phyloP scores from a whole-genome alignment of 1,139 yeast species.

The Magnusiomyces ingens region DNA sequence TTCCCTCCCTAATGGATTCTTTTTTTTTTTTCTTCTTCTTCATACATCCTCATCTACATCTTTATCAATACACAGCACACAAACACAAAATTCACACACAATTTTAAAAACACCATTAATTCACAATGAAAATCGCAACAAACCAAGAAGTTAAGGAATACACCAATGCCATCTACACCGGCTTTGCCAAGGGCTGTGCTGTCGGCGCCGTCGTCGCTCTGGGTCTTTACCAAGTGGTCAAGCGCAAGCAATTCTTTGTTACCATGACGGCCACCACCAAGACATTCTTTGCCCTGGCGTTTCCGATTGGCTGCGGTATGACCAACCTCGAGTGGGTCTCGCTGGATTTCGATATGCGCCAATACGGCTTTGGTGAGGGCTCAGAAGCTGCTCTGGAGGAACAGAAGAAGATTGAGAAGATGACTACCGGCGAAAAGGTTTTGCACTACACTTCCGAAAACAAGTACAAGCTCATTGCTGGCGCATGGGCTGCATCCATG shows the following conservation, averaged over 20 bases:
- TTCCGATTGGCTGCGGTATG: constrained; percentile 27
- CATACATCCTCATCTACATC: too few species aligned
- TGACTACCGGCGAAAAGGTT: constrained; percentile 9
- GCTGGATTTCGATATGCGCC: constrained; percentile 27
- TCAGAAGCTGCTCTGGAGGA: constrained; percentile 1
- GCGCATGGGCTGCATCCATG: constrained; percentile 81
- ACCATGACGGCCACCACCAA: constrained; percentile 17
- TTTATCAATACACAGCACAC: background rate
- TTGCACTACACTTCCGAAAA: constrained; percentile 34
- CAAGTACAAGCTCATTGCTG: constrained; percentile 70
- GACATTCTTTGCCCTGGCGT: constrained; percentile 28
- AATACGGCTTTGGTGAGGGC: constrained; percentile 16
- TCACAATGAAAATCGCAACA: constrained; percentile 57
- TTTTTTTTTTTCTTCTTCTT: background rate
- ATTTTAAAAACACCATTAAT: background rate
- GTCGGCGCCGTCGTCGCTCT: constrained; percentile 50
- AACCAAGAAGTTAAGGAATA: constrained; percentile 63
- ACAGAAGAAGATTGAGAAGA: constrained; percentile 3
- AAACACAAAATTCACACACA: background rate
- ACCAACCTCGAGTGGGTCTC: constrained; percentile 33
- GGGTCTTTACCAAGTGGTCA: constrained; percentile 29
- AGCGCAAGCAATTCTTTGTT: constrained; percentile 23
- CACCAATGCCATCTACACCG: constrained; percentile 46
- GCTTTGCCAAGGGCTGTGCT: constrained; percentile 57
- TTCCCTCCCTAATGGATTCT: too few species aligned